Conservation (phyloP, 2,329 filamentous ascomycete species). For the Onygenales sp. region DNA sequence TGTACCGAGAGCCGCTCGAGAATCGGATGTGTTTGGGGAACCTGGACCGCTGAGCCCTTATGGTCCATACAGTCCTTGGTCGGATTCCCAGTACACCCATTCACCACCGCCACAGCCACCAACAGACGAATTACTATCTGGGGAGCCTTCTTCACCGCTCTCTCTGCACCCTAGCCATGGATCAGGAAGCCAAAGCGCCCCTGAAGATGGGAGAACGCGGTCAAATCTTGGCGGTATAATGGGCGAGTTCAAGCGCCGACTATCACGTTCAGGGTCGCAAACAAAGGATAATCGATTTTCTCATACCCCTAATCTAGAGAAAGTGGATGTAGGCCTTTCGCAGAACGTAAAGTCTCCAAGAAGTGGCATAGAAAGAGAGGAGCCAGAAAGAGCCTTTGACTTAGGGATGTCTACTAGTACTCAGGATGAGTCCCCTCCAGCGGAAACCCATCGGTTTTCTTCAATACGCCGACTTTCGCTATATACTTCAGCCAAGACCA, state of each 20-base stretch:
- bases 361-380: not conserved
- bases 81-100: not conserved
- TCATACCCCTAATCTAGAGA: constrained; percentile 8
- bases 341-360: not conserved
- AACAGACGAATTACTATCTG: not conserved
- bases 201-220: not conserved
- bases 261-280: constrained; percentile 8
- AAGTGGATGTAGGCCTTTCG: not conserved
- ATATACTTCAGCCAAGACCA: constrained; percentile 11
- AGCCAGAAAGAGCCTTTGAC: not conserved
- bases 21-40: constrained; percentile 2
- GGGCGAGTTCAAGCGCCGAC: constrained; percentile 1
- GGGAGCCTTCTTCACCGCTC: not conserved
- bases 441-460: constrained; percentile 23
- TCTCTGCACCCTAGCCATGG: not conserved
- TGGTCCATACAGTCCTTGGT: constrained; percentile 7
- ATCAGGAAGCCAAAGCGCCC: not conserved
- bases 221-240: constrained; percentile 3
- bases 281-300: constrained; percentile 25
- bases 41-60: constrained; percentile 8
- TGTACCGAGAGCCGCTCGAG: constrained; percentile 9
- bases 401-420: not conserved
- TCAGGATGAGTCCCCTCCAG: not conserved
- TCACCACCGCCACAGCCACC: not conserved
- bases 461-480: constrained; percentile 29